Evolutionary conservation across 2,329 filamentous ascomycete species (phyloP).

Genomic region (Trichophyton equinum): DNA sequence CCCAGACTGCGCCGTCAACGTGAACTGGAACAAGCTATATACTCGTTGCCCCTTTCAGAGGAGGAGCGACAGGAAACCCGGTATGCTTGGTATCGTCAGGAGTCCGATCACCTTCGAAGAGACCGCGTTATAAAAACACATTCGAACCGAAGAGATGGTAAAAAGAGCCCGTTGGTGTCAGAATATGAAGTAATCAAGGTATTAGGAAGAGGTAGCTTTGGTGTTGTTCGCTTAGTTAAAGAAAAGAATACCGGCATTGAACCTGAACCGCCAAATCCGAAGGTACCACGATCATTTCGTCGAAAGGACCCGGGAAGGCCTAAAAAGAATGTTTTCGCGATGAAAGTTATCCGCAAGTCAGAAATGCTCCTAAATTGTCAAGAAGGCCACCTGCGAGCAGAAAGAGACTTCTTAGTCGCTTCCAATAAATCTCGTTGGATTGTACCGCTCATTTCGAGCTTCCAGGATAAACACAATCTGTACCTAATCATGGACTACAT

Average conservation of each 20-base stretch:
- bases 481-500: slow-evolving; percentile 98
- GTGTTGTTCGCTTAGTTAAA: slow-evolving; percentile 73
- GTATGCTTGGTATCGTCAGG: slow-evolving; percentile 50
- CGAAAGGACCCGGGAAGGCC: slow-evolving; percentile 14
- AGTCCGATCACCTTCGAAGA: slow-evolving; percentile 64
- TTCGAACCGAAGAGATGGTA: slow-evolving; percentile 33
- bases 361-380: slow-evolving; percentile 85
- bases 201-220: slow-evolving; percentile 88
- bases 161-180: slow-evolving; percentile 42
- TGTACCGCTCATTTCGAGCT: slow-evolving; percentile 74
- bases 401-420: slow-evolving; percentile 80
- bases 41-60: slow-evolving; percentile 41
- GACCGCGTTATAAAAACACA: slow-evolving; percentile 56
- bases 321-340: slow-evolving; percentile 62
- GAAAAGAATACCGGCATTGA: slow-evolving; percentile 37
- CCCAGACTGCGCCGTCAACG: slow-evolving; percentile 50
- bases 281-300: slow-evolving; percentile 10
- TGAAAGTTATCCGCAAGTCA: slow-evolving; percentile 94
- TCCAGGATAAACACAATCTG: slow-evolving; percentile 71
- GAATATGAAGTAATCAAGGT: slow-evolving; percentile 73
- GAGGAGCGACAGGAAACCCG: slow-evolving; percentile 45
- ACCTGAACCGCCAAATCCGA: slow-evolving; percentile 7
- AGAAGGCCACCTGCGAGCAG: slow-evolving; percentile 81
- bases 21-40: slow-evolving; percentile 53
- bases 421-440: slow-evolving; percentile 86